phyloP scores from a whole-genome alignment of 148 eudicot genomes.

The Chenopodium formosanum region DNA sequence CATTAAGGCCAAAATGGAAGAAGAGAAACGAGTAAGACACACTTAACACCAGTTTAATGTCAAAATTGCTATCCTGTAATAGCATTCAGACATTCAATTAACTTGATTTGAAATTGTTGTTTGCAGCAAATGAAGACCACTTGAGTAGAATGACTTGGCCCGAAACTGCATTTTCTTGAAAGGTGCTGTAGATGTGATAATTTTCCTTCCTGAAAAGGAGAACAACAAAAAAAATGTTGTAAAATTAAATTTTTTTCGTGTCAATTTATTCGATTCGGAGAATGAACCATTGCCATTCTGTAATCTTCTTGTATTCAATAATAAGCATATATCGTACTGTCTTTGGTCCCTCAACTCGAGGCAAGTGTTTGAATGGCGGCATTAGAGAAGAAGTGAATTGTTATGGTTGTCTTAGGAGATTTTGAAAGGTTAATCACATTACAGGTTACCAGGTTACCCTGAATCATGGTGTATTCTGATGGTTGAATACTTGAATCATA shows the following conservation, averaged over 20 bases:
- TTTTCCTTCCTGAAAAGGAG: conserved; percentile 32
- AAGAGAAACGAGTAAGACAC: conserved; percentile 85
- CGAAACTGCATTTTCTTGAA: conserved; percentile 19
- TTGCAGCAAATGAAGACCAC: conserved; percentile 74
- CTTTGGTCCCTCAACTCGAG: not conserved
- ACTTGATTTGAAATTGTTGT: not conserved
- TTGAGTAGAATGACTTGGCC: conserved; percentile 27
- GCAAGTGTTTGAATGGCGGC: not conserved
- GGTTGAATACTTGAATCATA: not conserved
- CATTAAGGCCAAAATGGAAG: conserved; percentile 97
- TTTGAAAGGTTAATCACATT: not conserved
- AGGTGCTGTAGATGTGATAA: conserved; percentile 41
- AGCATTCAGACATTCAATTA: not conserved
- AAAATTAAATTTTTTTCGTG: conserved; percentile 12
- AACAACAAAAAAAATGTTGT: conserved; percentile 27
- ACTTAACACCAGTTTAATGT: not conserved
- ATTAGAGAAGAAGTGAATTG: not conserved
- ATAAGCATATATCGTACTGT: conserved; percentile 20
- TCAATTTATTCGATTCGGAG: conserved; percentile 26
- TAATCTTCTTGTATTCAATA: conserved; percentile 28
- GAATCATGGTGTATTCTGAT: not conserved
- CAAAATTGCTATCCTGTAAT: not conserved
- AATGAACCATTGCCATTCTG: conserved; percentile 19
- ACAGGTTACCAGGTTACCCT: not conserved
- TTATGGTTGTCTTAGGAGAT: not conserved